Evolutionary conservation across 805 yeast species (phyloP).

Genomic region (Barnettozyma siamensis): DNA sequence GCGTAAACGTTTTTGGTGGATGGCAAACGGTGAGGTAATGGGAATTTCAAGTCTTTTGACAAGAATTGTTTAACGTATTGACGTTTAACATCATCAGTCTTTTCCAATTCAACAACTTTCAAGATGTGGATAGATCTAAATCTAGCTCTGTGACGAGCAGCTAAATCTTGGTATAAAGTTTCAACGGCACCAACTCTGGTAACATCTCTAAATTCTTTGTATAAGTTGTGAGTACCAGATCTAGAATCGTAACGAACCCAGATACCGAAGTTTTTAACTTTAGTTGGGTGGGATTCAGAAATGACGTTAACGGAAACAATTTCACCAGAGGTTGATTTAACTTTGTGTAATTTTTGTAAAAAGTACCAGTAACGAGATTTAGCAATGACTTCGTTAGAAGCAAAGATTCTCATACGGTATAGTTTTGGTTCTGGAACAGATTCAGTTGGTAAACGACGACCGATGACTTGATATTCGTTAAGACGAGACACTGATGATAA

Average conservation of each 20-base stretch:
- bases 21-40: slow-evolving; percentile 99
- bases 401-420: slow-evolving; percentile 99
- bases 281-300: slow-evolving; percentile 94
- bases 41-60: slow-evolving; percentile 95
- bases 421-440: slow-evolving; percentile 99
- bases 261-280: slow-evolving; percentile 99
- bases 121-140: slow-evolving; percentile 99
- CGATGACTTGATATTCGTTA: slow-evolving; percentile 99
- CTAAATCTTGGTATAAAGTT: slow-evolving; percentile 98
- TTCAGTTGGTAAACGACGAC: slow-evolving; percentile 99
- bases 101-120: slow-evolving; percentile 98
- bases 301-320: slow-evolving; percentile 88
- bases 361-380: slow-evolving; percentile 99
- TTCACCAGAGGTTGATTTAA: slow-evolving; percentile 99
- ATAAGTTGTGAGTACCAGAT: slow-evolving; percentile 99
- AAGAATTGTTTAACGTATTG: slow-evolving; percentile 98
- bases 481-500: slow-evolving; percentile 78
- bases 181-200: slow-evolving; percentile 99
- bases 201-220: slow-evolving; percentile 99
- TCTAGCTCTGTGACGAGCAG: slow-evolving; percentile 99
- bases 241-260: slow-evolving; percentile 99
- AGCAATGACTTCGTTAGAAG: slow-evolving; percentile 98
- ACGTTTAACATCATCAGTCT: slow-evolving; percentile 97
- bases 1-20: slow-evolving; percentile 85
- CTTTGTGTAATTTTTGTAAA: slow-evolving; percentile 98